Percentiles rank a stretch among this genome's conserved stretches.
Conservation (phyloP, 108 stramenopile genomes). For the Asterionellopsis glacialis region DNA sequence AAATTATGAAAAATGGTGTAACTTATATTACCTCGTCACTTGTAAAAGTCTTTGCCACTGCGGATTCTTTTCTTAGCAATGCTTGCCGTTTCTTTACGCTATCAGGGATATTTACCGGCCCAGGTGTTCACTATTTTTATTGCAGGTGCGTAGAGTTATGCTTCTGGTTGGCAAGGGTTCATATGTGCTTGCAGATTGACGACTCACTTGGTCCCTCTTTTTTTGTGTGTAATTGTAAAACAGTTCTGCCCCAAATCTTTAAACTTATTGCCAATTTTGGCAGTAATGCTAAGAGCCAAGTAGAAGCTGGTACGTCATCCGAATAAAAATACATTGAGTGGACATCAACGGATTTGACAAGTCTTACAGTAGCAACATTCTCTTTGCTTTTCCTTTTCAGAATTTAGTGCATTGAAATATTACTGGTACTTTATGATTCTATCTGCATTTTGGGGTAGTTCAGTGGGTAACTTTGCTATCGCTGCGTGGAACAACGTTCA, state of each 20-base stretch:
- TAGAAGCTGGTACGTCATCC: slow-evolving; percentile 21
- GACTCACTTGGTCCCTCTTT: slow-evolving; percentile 57
- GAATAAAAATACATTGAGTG: too few species aligned
- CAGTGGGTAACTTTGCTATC: slow-evolving; percentile 50
- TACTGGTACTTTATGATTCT: slow-evolving; percentile 88
- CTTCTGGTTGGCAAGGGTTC: too few species aligned
- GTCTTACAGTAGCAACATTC: too few species aligned
- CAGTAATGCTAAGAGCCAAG: slow-evolving; percentile 61
- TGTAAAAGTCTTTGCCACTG: too few species aligned
- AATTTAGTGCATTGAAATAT: slow-evolving; percentile 26
- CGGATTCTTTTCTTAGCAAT: too few species aligned
- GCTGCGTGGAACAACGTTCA: slow-evolving; percentile 8
- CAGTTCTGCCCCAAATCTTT: slow-evolving; percentile 56
- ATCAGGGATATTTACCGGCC: too few species aligned
- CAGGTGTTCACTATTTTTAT: too few species aligned
- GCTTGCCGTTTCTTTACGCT: too few species aligned
- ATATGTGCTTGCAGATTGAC: slow-evolving; percentile 15
- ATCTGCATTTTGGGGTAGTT: slow-evolving; percentile 73
- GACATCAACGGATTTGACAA: too few species aligned
- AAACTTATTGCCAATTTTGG: slow-evolving; percentile 85
- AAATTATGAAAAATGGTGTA: too few species aligned
- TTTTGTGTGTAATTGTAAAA: slow-evolving; percentile 47
- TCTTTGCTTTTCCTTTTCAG: not conserved
- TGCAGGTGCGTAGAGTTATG: too few species aligned
- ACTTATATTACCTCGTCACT: too few species aligned